Evolutionary conservation across 1,284 basidiomycete species (phyloP).

Genomic region (Marasmius oreades): DNA sequence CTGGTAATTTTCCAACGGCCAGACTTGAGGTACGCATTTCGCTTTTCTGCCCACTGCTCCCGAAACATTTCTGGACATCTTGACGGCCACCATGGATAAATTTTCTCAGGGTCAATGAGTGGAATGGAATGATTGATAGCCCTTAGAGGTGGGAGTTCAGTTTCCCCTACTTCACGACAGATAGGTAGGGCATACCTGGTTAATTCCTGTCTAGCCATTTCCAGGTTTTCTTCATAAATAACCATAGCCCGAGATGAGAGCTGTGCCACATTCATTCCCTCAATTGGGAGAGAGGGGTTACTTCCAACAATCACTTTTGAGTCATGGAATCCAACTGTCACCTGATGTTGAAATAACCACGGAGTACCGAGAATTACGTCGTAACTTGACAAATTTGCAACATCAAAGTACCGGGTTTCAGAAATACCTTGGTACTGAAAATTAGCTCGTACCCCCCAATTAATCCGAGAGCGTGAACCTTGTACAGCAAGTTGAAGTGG

Average conservation of each 20-base stretch:
- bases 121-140: constrained; percentile 30
- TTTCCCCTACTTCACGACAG: constrained; percentile 19
- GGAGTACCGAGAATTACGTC: constrained; percentile 25
- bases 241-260: constrained; percentile 1
- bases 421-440: constrained; percentile 24
- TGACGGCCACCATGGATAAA: constrained; percentile 22
- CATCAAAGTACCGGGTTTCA: constrained; percentile 14
- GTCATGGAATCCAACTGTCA: constrained; percentile 16
- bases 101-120: constrained; percentile 23
- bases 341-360: constrained; percentile 23
- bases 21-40: constrained; percentile 20
- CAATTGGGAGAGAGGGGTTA: not conserved
- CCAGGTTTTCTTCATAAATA: constrained; percentile 6
- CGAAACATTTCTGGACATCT: constrained; percentile 23
- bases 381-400: constrained; percentile 22
- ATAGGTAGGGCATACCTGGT: constrained; percentile 14
- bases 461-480: constrained; percentile 16
- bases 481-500: constrained; percentile 19
- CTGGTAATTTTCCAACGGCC: constrained; percentile 23
- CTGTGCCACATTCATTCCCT: constrained; percentile 9
- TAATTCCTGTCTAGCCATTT: constrained; percentile 12
- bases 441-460: not conserved
- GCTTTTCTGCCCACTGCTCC: constrained; percentile 22
- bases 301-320: constrained; percentile 12
- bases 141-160: constrained; percentile 23